phyloP scores from a whole-genome alignment of 2,329 filamentous ascomycete genomes.

The Stagonosporopsis rhizophila region DNA sequence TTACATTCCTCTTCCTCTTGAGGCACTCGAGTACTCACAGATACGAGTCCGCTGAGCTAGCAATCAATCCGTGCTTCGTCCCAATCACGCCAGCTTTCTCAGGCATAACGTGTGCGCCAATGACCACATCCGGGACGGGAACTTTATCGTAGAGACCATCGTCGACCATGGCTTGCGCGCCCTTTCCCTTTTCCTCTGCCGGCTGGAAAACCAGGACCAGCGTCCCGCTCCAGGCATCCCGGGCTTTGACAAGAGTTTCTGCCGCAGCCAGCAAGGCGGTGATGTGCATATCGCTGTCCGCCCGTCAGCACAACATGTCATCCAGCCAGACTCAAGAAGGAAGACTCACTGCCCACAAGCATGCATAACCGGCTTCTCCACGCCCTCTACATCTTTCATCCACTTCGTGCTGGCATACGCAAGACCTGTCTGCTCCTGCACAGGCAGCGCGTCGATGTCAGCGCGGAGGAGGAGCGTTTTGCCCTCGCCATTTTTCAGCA shows the following conservation, averaged over 20 bases:
- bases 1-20: no score
- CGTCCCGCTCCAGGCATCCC: conserved; percentile 66
- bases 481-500: conserved; percentile 63
- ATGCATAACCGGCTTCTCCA: conserved; percentile 67
- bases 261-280: conserved; percentile 64
- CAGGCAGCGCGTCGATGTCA: conserved; percentile 68
- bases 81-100: conserved; percentile 51
- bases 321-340: neutral
- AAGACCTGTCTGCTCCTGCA: conserved; percentile 63
- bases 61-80: conserved; percentile 52
- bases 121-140: conserved; percentile 62
- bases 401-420: conserved; percentile 61
- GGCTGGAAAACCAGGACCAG: conserved; percentile 72
- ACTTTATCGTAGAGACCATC: conserved; percentile 64
- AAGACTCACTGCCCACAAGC: conserved; percentile 62
- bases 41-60: conserved; percentile 51
- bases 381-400: conserved; percentile 55
- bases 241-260: conserved; percentile 55
- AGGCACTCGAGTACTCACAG: conserved; percentile 22
- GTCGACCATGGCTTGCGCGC: conserved; percentile 69
- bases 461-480: conserved; percentile 65
- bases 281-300: conserved; percentile 64
- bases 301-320: neutral
- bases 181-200: conserved; percentile 68
- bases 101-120: conserved; percentile 66